Percentiles rank a stretch among this genome's conserved stretches.
These are phyloP conservation scores for Lecanicillium sp. DNA, from an alignment of 2,329 filamentous ascomycete genomes.

Conservation along the genomic window DNA sequence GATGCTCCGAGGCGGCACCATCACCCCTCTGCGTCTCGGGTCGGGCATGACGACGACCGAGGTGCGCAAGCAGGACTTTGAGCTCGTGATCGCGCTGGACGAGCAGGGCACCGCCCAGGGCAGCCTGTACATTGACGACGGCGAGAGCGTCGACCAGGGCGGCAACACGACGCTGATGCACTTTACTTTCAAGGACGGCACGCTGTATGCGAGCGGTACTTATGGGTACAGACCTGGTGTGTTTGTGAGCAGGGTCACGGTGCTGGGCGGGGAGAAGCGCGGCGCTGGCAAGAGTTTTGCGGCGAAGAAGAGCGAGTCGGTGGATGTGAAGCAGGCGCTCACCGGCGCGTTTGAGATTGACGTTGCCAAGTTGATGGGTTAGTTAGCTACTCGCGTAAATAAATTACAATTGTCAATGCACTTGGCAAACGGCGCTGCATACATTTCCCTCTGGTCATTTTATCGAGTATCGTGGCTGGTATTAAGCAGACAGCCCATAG, in stretches of 20 bases:
- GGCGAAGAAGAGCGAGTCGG: background rate
- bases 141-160: constrained; percentile 55
- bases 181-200: constrained; percentile 51
- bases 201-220: constrained; percentile 41
- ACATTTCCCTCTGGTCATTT: too few species aligned
- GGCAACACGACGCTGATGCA: constrained; percentile 44
- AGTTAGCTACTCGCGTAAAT: background rate
- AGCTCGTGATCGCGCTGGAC: constrained; percentile 63
- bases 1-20: constrained; percentile 58
- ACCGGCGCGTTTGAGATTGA: constrained; percentile 9
- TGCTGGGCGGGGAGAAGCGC: constrained; percentile 31
- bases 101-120: constrained; percentile 57
- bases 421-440: too few species aligned
- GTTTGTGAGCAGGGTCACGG: constrained; percentile 40
- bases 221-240: constrained; percentile 44
- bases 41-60: constrained; percentile 58
- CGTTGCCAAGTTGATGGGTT: background rate
- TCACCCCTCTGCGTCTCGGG: constrained; percentile 54
- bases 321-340: constrained; percentile 8
- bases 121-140: constrained; percentile 68
- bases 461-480: too few species aligned
- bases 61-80: constrained; percentile 60
- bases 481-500: too few species aligned
- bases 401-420: too few species aligned
- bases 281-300: background rate